Conservation (phyloP, 2,329 filamentous ascomycete genomes). For the Cytospora leucostoma region DNA sequence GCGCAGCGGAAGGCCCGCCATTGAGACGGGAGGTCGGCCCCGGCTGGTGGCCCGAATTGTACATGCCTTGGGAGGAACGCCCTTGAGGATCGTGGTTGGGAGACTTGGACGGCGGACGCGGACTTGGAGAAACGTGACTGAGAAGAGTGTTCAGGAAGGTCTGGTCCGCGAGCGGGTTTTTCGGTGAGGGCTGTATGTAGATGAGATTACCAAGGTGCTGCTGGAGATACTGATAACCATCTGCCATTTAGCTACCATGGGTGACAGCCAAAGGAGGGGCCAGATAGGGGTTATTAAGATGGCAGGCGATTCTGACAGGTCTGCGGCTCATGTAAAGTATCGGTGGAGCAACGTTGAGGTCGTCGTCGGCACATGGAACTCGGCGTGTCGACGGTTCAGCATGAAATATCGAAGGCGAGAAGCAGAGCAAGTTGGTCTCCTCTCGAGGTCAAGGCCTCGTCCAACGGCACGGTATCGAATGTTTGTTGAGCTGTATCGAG, state of each 20-base stretch:
- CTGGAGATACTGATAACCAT: slow-evolving; percentile 66
- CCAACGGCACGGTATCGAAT: slow-evolving; percentile 6
- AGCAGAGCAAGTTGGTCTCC: slow-evolving; percentile 15
- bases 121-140: slow-evolving; percentile 37
- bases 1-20: slow-evolving; percentile 62
- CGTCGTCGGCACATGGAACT: slow-evolving; percentile 38
- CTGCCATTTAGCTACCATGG: slow-evolving; percentile 62
- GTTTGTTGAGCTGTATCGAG: slow-evolving; percentile 6
- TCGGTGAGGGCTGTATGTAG: slow-evolving; percentile 55
- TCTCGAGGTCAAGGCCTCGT: slow-evolving; percentile 17
- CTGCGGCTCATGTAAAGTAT: slow-evolving; percentile 36
- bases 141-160: slow-evolving; percentile 38
- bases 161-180: slow-evolving; percentile 42
- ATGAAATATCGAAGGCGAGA: slow-evolving; percentile 30
- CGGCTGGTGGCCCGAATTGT: slow-evolving; percentile 70
- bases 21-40: slow-evolving; percentile 77
- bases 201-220: slow-evolving; percentile 60
- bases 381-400: slow-evolving; percentile 30
- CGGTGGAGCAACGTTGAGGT: slow-evolving; percentile 30
- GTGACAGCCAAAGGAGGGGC: slow-evolving; percentile 27
- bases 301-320: slow-evolving; percentile 31
- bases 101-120: slow-evolving; percentile 34
- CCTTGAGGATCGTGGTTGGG: slow-evolving; percentile 35
- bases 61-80: slow-evolving; percentile 60
- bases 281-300: slow-evolving; percentile 3